These are phyloP conservation scores for Parachlorella kessleri DNA, from an alignment of 139 green algal genomes.

Conservation along the genomic window DNA sequence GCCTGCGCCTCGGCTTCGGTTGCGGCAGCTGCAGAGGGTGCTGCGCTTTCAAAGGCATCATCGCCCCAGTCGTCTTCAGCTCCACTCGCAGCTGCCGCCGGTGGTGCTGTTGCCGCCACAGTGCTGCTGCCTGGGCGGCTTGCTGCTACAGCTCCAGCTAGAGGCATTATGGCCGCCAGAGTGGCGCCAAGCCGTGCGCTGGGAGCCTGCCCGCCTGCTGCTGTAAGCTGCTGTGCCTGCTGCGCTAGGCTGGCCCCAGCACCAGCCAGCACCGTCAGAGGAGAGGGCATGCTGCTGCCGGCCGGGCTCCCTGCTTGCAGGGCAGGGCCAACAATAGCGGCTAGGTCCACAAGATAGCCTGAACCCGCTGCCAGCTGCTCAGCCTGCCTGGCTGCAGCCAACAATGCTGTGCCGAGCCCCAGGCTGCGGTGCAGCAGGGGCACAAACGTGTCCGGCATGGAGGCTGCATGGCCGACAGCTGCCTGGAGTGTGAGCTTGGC, in stretches of 20 bases:
- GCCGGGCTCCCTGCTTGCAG: not conserved
- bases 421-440: no score
- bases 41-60: constrained; percentile 7
- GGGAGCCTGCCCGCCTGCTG: not conserved
- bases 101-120: not conserved
- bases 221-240: constrained; percentile 5
- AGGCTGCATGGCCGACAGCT: not conserved
- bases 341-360: not conserved
- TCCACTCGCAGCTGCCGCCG: not conserved
- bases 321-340: not conserved
- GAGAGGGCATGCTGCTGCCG: not conserved
- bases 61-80: constrained; percentile 19
- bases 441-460: no score
- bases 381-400: no score
- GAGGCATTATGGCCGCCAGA: not conserved
- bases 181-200: not conserved
- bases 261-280: not conserved
- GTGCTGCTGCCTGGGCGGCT: no score
- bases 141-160: no score
- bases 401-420: no score
- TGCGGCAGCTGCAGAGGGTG: not conserved
- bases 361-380: not conserved
- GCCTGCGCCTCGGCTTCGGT: not conserved
- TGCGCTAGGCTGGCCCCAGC: not conserved
- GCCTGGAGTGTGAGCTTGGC: not conserved